Evolutionary conservation across 805 yeast genomes (phyloP), one percentile per base, ranked within the genome.

Genomic region (Candida arabinofermentans): DNA sequence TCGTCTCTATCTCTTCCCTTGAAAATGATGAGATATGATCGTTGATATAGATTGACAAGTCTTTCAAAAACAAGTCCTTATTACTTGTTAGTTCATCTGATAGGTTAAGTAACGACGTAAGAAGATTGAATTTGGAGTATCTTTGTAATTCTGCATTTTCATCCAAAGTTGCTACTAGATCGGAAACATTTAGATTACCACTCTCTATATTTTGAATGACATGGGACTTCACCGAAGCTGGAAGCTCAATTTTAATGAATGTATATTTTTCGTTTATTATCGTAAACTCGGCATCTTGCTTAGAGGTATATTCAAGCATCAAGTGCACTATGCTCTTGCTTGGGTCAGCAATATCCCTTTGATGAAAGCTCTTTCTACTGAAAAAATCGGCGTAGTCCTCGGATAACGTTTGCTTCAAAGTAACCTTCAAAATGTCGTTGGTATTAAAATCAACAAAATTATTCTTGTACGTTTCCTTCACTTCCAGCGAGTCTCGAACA

Each of bases 291-390:
- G 14, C 22, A 6, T 37, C 10, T 9, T 32, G 19, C 24, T 39
- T 34, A 2, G 24, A 32, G 5, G 42, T 21, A 27, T 47, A 41
- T 6, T 47, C 44, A 14, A 49, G 24, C 41, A 51, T 39, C 14
- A 50, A 18, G 19, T 51, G 50, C 19, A 47, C 16, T 8, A 46
- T 8, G 24, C 43, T 41, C 34, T 41, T 43, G 29, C 37, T 42
- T 4, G 44, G 37, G 22, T 40, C 37, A 4, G 27, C 10, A 21
- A 39, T 37, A 9, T 38, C 32, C 39, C 51, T 41, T 13, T 30
- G 8, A 17, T 43, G 44, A 14, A 43, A 42, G 30, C 53, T 52
- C 32, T 55, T 57, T 8, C 50, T 23, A 24, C 43, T 49, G 2
- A 54, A 29, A 10, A 46, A 39, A 8, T 49, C 44, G n/a, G 37